A percentile compares a stretch with the other conserved stretches of the same genome.
Conservation (phyloP, 371 early-diverging fungal species). For the Choanephora cucurbitarum region DNA sequence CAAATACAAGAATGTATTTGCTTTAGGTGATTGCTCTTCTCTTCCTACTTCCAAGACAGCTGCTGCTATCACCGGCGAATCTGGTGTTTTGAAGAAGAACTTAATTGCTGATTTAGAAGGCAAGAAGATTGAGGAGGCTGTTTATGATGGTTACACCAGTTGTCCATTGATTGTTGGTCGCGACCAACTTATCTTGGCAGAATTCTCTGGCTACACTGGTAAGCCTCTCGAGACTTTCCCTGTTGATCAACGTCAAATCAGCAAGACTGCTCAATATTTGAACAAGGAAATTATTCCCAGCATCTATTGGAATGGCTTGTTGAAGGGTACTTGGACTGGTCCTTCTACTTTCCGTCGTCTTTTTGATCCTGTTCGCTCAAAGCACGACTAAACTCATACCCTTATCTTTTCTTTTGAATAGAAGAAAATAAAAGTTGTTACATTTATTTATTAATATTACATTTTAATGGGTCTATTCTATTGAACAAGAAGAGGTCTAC, state of each 20-base stretch:
- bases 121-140: constrained; percentile 46
- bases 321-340: constrained; percentile 82
- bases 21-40: constrained; percentile 83
- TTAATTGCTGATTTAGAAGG: constrained; percentile 69
- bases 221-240: constrained; percentile 85
- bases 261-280: constrained; percentile 64
- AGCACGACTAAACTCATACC: constrained; percentile 19
- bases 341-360: constrained; percentile 64
- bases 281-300: constrained; percentile 76
- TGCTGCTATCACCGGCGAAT: constrained; percentile 84
- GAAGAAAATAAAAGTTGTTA: constrained; percentile 2
- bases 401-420: neutral
- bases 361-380: constrained; percentile 45
- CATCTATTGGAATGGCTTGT: constrained; percentile 79
- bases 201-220: constrained; percentile 85
- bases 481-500: too few relatives aligned
- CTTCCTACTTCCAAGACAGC: constrained; percentile 93
- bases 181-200: constrained; percentile 82
- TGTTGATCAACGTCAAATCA: constrained; percentile 77
- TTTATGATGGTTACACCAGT: constrained; percentile 84
- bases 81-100: constrained; percentile 76
- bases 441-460: neutral
- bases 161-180: constrained; percentile 81
- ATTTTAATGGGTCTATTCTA: too few relatives aligned
- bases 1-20: constrained; percentile 78